Evolutionary conservation across 768 basidiomycete genomes (phyloP).

Genomic region (Kwoniella pini): DNA sequence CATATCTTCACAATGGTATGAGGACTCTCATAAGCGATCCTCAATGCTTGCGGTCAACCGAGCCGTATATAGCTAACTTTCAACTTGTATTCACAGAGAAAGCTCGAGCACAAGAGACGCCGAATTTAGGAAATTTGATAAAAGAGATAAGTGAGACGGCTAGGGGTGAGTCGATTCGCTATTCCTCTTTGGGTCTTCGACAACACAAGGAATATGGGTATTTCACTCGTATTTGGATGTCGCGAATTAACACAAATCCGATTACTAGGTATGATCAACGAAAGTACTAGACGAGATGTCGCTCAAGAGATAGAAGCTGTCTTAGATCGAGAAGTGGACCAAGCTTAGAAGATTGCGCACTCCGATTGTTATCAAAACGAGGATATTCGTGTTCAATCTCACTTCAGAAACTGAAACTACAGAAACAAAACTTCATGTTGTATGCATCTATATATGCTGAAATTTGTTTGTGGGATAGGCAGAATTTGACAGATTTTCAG

Average conservation of each 20-base stretch:
- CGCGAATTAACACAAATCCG: neutral
- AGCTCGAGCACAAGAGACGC: slow-evolving; percentile 38
- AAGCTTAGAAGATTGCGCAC: slow-evolving; percentile 20
- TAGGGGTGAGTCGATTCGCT: slow-evolving; percentile 22
- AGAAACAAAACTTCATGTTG: too few species aligned
- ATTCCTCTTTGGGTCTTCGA: neutral
- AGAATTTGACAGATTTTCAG: too few species aligned
- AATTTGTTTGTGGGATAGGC: too few species aligned
- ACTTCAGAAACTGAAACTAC: too few species aligned
- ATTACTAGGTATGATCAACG: slow-evolving; percentile 29
- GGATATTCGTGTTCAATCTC: too few species aligned
- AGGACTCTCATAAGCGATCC: too few species aligned
- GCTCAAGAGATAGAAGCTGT: slow-evolving; percentile 42
- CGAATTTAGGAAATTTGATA: slow-evolving; percentile 35
- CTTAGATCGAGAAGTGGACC: slow-evolving; percentile 44
- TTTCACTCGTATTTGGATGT: neutral
- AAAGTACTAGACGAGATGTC: slow-evolving; percentile 25
- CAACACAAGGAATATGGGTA: neutral
- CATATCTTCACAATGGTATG: too few species aligned
- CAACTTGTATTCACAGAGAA: slow-evolving; percentile 34
- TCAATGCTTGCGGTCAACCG: neutral
- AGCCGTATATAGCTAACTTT: neutral
- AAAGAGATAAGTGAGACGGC: slow-evolving; percentile 35
- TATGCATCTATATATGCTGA: too few species aligned
- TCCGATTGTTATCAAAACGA: too few species aligned